Conservation (phyloP, 306 rosid species). For the Castanea mollissima region DNA sequence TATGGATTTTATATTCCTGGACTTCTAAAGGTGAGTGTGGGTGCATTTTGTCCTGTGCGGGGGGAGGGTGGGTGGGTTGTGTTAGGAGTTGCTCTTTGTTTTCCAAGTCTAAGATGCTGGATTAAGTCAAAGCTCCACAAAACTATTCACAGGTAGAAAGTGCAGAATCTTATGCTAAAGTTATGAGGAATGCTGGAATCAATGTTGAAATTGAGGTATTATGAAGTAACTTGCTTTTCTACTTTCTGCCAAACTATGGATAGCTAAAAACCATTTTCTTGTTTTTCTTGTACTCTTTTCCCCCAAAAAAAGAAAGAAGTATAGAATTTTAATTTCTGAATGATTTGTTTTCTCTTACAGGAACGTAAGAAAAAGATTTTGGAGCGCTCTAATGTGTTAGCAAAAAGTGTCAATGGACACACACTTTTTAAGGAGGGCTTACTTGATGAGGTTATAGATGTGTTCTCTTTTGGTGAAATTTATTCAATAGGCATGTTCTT, state of each 20-base stretch:
- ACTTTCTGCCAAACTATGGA: neutral
- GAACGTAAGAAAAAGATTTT: constrained; percentile 62
- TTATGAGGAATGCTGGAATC: constrained; percentile 56
- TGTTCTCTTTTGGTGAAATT: constrained; percentile 25
- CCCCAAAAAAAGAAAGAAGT: neutral
- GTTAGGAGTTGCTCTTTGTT: neutral
- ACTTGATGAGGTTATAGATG: constrained; percentile 71
- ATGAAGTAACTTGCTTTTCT: neutral
- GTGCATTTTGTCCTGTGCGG: neutral
- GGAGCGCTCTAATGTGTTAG: constrained; percentile 62
- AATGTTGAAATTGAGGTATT: constrained; percentile 69
- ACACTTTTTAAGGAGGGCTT: constrained; percentile 61
- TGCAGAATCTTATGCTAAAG: constrained; percentile 73
- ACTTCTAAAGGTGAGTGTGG: neutral
- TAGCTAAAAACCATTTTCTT: neutral
- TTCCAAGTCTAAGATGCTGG: neutral
- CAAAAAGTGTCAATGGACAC: constrained; percentile 71
- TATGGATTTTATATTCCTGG: neutral
- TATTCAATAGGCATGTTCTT: constrained; percentile 11
- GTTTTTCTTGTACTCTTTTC: neutral
- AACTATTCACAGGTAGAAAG: constrained; percentile 59
- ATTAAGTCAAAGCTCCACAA: constrained; percentile 1
- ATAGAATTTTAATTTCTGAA: neutral
- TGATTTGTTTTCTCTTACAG: constrained; percentile 35
- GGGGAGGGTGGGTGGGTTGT: no score